Conservation (phyloP, 768 basidiomycete species). For the Leccinum truebloodii region DNA sequence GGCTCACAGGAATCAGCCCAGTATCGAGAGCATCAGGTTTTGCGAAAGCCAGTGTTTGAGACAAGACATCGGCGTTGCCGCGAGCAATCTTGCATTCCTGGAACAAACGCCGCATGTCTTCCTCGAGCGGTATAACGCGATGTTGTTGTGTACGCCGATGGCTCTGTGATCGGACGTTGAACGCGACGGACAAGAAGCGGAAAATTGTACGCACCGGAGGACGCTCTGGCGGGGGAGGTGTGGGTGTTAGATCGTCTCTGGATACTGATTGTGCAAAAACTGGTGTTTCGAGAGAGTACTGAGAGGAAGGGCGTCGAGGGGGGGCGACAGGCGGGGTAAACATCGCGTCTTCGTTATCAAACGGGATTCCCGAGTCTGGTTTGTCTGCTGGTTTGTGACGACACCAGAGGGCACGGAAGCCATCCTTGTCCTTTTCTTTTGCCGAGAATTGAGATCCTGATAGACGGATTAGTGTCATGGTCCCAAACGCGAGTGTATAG, state of each 20-base stretch:
- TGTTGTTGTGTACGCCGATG: slow-evolving; percentile 27
- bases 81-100: slow-evolving; percentile 84
- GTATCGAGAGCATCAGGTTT: slow-evolving; percentile 67
- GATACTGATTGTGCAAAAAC: slow-evolving; percentile 39
- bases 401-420: slow-evolving; percentile 75
- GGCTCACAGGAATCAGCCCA: slow-evolving; percentile 66
- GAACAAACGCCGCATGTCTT: slow-evolving; percentile 80
- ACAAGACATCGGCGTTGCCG: slow-evolving; percentile 76
- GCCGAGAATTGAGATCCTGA: slow-evolving; percentile 23
- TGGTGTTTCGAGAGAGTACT: slow-evolving; percentile 37
- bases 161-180: slow-evolving; percentile 9
- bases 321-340: slow-evolving; percentile 61
- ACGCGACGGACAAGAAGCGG: not conserved
- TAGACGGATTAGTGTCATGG: not conserved
- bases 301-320: slow-evolving; percentile 31
- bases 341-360: slow-evolving; percentile 79
- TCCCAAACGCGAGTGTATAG: not conserved
- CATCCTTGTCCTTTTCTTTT: slow-evolving; percentile 41
- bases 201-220: slow-evolving; percentile 18
- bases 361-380: slow-evolving; percentile 81
- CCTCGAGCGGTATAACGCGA: slow-evolving; percentile 68
- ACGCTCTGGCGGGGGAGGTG: slow-evolving; percentile 29
- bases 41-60: slow-evolving; percentile 67
- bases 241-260: slow-evolving; percentile 26
- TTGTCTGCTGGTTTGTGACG: slow-evolving; percentile 79